A percentile compares a stretch with the other conserved stretches of the same genome.
These are phyloP conservation scores for Magnusiomyces ingens DNA, from an alignment of 1,139 yeast genomes.

Conservation along the genomic window DNA sequence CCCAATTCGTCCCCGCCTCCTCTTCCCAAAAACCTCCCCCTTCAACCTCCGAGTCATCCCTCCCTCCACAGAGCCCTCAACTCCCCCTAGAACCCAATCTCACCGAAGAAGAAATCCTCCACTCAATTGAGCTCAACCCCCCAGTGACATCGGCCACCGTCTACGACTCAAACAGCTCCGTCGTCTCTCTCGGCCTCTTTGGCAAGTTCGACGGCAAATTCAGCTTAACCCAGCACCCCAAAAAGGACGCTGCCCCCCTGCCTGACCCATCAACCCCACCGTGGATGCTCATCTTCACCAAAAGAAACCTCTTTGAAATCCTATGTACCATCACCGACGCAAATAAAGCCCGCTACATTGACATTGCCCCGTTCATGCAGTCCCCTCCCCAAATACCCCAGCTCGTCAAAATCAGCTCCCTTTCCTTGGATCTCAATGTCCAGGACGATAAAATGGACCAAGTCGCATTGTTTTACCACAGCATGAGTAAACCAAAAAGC, in stretches of 20 bases:
- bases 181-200: background rate
- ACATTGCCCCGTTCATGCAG: slow-evolving; percentile 15
- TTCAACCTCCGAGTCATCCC: no score
- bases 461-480: no score
- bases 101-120: background rate
- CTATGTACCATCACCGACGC: slow-evolving; percentile 27
- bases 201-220: background rate
- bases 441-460: no score
- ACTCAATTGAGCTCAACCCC: background rate
- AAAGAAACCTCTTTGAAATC: slow-evolving; percentile 30
- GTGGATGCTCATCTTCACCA: slow-evolving; percentile 25
- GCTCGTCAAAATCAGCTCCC: slow-evolving; percentile 25
- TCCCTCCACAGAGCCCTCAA: no score
- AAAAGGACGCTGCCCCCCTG: background rate
- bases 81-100: no score
- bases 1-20: no score
- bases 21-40: no score
- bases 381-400: background rate
- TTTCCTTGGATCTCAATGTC: slow-evolving; percentile 27
- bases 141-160: background rate
- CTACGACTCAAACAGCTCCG: background rate
- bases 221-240: background rate
- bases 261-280: background rate
- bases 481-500: no score
- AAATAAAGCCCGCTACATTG: slow-evolving; percentile 26